Evolutionary conservation across 2,329 filamentous ascomycete species (phyloP), one percentile per base, ranked within the genome.

Genomic region (Xylaria sp.): DNA sequence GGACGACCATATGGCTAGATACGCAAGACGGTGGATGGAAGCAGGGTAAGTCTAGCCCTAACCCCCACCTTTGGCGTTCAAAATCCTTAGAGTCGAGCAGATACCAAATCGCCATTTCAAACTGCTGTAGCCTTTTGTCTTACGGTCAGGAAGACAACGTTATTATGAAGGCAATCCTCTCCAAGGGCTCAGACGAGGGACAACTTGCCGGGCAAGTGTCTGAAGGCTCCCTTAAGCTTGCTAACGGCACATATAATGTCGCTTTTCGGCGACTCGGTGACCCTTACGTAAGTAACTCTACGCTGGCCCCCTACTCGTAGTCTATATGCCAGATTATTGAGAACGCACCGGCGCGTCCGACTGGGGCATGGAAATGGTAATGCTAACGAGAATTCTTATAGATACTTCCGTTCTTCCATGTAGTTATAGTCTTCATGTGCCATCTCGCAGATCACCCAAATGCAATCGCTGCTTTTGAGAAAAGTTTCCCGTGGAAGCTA

Each of bases 391-490:
- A 26, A 21, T 13, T 24, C 39, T n/a, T 20, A n/a, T 37, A 60
- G 57, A 55, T 45, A 2, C 72, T 89, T 1, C 79, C 86, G 0
- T 88, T 83, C 63, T 63, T 88, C 0, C 86, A 90, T 59, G 78
- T 84, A 0, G 78, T 80, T 4, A 71, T 91, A 20, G 79, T 82
- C 0, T 89, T 88, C 60, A 65, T 90, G 6, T 63, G 71, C 2
- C 74, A 78, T 21, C 66, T 85, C 44, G 70, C 73, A 1, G 66
- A 68, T 6, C 71, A 70, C 5, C 74, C 74, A 0, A 65, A 67
- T 1, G 79, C 76, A 0, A 78, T 79, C 70, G 66, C 53, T 13
- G 68, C 74, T 17, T 66, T 83, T 2, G 77, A 80, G 39, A 54
- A 60, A 1, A 63, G 70, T n/a, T n/a, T n/a, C n/a, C n/a, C n/a